Evolutionary conservation across 345 rosid genomes (phyloP).

Genomic region (Citrus sinensis): DVS_A1.0 CM039166.1:25833001-25833500

Average conservation of each 20-base stretch:
- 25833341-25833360: background rate
- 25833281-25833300: background rate
- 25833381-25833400: background rate
- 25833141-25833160: background rate
- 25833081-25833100: background rate
- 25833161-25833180: constrained; percentile 4
- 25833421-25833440: too few relatives aligned
- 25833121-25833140: background rate
- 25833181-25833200: constrained; percentile 15
- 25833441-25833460: background rate
- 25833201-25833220: background rate
- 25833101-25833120: background rate
- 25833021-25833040: background rate
- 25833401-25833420: background rate
- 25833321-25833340: background rate
- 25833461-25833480: background rate
- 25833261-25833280: background rate
- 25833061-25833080: background rate
- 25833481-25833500: too few relatives aligned
- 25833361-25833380: background rate
- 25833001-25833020: constrained; percentile 6
- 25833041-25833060: background rate
- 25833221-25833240: constrained; percentile 15
- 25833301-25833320: background rate
- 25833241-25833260: background rate